Base-by-base conservation (phyloP, 805 yeast species). In the Metschnikowia gruessii region DNA sequence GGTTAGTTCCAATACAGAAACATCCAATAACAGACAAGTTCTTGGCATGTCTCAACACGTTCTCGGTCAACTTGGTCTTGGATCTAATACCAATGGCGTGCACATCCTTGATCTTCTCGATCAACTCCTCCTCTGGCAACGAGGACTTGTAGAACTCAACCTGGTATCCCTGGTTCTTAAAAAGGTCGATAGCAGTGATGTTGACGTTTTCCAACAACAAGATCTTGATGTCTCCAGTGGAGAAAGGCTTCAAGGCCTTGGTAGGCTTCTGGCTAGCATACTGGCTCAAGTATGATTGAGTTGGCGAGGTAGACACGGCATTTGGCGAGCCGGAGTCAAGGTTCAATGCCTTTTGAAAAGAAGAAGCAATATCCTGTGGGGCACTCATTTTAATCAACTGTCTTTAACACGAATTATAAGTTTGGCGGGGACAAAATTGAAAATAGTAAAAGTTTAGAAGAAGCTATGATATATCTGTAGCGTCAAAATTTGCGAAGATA, bases 1-100 rank as follows among this genome's bases (percentile, higher is more conserved):
- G 99, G 75, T 94, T 94, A 51, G 98, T 94, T 62, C 99, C 99
- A 58, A 94, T 94, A 79, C 99, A 94, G 86, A 94, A 94, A 75
- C 99, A 94, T 48, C 99, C 99, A 69, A 94, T 76, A 28, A 81
- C 91, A 22, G 87, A 87, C 69, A 94, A 77, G 74, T 92, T 88
- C 66, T 83, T 85, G 48, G 99, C 99, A 59, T 87, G 87, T 54
- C 80, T 75, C 59, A 94, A 76, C 24, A 94, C 82, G 43, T 81
- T 82, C 56, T 80, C 85, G 34, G 90, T 87, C 63, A 94, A 76
- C 68, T 83, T 87, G 42, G 99, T 94, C 77, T 94, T 94, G 50
- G 98, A 94, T 76, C 99, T 87, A 64, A 94, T 91, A 70, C 99
- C 99, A 63, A 94, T 83, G 50, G 97, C 99, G 65, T 94, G 98